Evolutionary conservation across 495 filamentous ascomycete species (phyloP), one percentile per base, ranked within the genome.

Genomic region (Chaetomium fimeti): DNA sequence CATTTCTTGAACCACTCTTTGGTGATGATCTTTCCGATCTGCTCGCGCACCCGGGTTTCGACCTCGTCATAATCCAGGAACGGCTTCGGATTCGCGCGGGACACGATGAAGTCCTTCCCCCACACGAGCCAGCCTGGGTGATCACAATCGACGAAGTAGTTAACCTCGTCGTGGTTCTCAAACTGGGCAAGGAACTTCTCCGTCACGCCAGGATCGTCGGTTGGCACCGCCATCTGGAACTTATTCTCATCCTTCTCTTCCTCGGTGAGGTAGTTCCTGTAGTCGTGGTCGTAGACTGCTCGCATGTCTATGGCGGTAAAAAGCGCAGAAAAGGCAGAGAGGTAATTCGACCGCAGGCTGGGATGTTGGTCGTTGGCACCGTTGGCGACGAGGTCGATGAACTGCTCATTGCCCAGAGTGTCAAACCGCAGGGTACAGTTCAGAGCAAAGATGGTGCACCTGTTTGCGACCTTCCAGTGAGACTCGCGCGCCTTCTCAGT

Each of bases 81-180:
- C 51, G 81, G 82, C 36, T 81, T 81, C 16, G 90, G 83, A 47
- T 88, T 86, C 9, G 89, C 88, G 61, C 85, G 84, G 70, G 85
- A 91, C 2, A 88, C 93, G 27, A 85, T 86, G 82, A 98, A 91
- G 12, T 81, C 84, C 72, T 95, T 89, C 15, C 85, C 86, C 94
- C 94, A 99, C 8, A 94, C 91, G n/a, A 99, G 83, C 94, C 94
- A 99, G 27, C 94, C 94, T 12, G 93, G 91, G 75, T 96, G 89
- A 71, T 97, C 93, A 60, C 85, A 84, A 71, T 99, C 94, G 61
- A 97, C 85, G 67, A 90, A 96, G 73, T 93, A 95, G 60, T 97
- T 84, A 7, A 90, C 85, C 1, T 72, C 71, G 61, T 93, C 89
- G 28, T 88, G 87, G 38, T 89, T 81, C 15, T 88, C 87, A 76